A percentile compares a stretch with the other conserved stretches of the same genome.
phyloP scores from a whole-genome alignment of 2,329 filamentous ascomycete species.

The Aschersonia sp. region DNA sequence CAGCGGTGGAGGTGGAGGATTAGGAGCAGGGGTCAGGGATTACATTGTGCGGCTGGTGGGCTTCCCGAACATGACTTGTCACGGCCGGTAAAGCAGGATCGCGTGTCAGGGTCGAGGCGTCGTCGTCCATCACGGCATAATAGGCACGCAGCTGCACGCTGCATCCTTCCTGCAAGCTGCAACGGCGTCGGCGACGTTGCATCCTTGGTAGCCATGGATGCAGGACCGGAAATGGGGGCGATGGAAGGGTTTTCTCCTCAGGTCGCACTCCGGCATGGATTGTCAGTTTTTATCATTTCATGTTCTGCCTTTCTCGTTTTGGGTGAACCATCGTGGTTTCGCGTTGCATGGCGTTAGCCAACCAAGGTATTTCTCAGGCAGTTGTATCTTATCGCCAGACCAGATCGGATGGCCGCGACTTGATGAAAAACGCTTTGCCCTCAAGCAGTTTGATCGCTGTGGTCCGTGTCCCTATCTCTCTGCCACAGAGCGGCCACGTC shows the following conservation, averaged over 20 bases:
- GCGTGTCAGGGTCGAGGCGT: not conserved
- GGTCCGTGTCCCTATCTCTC: not conserved
- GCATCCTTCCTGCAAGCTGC: not conserved
- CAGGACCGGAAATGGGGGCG: no score
- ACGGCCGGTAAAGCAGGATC: not conserved
- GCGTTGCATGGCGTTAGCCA: no score
- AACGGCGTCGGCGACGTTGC: not conserved
- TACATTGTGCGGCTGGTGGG: not conserved
- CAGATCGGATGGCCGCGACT: no score
- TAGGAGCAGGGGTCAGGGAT: constrained; percentile 1
- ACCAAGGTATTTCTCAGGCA: no score
- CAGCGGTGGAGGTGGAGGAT: not conserved
- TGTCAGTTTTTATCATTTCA: no score
- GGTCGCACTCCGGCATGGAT: no score
- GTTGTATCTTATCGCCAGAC: no score
- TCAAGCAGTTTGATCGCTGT: not conserved
- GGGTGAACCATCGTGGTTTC: no score
- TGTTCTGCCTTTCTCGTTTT: no score
- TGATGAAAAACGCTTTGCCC: not conserved
- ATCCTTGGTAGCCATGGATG: not conserved
- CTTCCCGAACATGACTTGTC: not conserved
- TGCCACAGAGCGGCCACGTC: not conserved
- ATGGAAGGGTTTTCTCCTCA: no score
- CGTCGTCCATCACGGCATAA: not conserved
- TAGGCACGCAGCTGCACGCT: no score